phyloP scores from a whole-genome alignment of 352 stramenopile species.

The Pythium utonaiense region DNA sequence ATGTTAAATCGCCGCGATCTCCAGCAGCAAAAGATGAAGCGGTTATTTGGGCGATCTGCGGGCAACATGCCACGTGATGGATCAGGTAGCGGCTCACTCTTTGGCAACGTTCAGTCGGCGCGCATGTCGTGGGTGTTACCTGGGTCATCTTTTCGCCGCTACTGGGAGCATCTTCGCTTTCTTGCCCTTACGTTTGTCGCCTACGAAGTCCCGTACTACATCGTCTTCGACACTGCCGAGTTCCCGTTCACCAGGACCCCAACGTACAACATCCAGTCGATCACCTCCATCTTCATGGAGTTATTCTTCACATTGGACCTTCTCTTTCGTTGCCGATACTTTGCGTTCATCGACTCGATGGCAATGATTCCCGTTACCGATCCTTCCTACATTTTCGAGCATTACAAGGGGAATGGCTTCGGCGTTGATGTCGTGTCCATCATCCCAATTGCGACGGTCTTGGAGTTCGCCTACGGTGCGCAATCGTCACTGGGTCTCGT shows the following conservation, averaged over 20 bases:
- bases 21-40: constrained; percentile 80
- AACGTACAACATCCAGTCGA: constrained; percentile 42
- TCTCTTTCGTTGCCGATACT: constrained; percentile 42
- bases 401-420: constrained; percentile 51
- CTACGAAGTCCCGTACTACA: constrained; percentile 64
- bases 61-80: constrained; percentile 11
- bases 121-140: constrained; percentile 36
- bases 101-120: neutral
- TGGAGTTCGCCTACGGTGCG: constrained; percentile 36
- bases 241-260: constrained; percentile 44
- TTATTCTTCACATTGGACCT: constrained; percentile 57
- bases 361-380: constrained; percentile 64
- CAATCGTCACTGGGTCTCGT: constrained; percentile 21
- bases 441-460: constrained; percentile 47
- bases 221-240: constrained; percentile 57
- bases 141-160: constrained; percentile 52
- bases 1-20: constrained; percentile 53
- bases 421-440: constrained; percentile 55
- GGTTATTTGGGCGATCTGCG: constrained; percentile 47
- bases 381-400: constrained; percentile 58
- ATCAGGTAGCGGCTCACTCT: neutral
- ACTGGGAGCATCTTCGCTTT: constrained; percentile 52
- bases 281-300: constrained; percentile 50
- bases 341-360: constrained; percentile 66
- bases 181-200: constrained; percentile 50